These are phyloP conservation scores for Trichophyton simii DNA, from an alignment of 2,329 filamentous ascomycete genomes.

Conservation along the genomic window DNA sequence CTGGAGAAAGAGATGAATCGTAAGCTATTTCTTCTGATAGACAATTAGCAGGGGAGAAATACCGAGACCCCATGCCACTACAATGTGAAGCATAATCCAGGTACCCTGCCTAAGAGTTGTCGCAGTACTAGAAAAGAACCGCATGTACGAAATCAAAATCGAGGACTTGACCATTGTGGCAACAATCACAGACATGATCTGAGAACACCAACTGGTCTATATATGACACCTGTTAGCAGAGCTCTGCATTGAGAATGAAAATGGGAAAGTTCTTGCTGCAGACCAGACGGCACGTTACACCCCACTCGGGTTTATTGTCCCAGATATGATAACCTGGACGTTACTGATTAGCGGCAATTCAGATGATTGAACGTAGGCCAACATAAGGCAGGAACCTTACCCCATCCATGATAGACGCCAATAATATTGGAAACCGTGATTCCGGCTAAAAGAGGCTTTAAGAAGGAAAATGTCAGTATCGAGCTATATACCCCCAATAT, in stretches of 20 bases:
- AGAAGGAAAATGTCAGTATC: neutral
- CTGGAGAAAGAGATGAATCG: slow-evolving; percentile 4
- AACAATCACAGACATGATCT: slow-evolving; percentile 11
- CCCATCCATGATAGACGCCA: slow-evolving; percentile 14
- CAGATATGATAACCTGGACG: slow-evolving; percentile 13
- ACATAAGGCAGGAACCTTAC: slow-evolving; percentile 8
- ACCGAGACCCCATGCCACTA: slow-evolving; percentile 13
- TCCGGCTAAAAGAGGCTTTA: slow-evolving; percentile 11
- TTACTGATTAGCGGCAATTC: neutral
- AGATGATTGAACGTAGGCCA: neutral
- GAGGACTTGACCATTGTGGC: slow-evolving; percentile 14
- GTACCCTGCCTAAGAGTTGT: neutral
- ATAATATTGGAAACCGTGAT: slow-evolving; percentile 10
- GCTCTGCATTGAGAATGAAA: neutral
- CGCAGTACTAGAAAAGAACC: slow-evolving; percentile 7
- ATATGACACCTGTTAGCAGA: neutral
- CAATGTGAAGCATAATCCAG: slow-evolving; percentile 12
- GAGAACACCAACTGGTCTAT: slow-evolving; percentile 13
- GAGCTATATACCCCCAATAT: neutral
- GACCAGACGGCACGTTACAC: neutral
- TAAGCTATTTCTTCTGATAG: neutral
- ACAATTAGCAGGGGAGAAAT: neutral
- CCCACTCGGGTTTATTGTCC: slow-evolving; percentile 14
- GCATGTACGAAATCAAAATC: slow-evolving; percentile 13
- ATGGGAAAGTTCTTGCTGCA: neutral